These are phyloP conservation scores for Wakefieldia striispora DNA, from an alignment of 768 basidiomycete genomes.

Conservation along the genomic window DNA sequence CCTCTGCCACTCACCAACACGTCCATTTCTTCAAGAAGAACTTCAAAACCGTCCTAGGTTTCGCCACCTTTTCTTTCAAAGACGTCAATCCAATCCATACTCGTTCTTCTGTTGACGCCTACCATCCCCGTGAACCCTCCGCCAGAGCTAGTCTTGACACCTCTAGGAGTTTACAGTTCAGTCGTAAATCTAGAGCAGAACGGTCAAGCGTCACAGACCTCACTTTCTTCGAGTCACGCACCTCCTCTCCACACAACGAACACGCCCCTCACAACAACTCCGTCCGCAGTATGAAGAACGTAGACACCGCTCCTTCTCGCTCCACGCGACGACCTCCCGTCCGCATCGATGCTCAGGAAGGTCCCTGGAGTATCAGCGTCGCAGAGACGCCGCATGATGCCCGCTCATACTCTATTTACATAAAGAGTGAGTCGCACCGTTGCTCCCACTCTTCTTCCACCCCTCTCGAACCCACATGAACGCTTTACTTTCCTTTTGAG, in stretches of 20 bases:
- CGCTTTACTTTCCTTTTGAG: constrained; percentile 19
- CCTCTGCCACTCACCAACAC: constrained; percentile 36
- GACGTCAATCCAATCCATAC: constrained; percentile 30
- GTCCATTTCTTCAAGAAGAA: constrained; percentile 41
- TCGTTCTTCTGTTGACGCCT: constrained; percentile 29
- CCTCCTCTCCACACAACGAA: constrained; percentile 30
- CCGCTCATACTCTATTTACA: constrained; percentile 72
- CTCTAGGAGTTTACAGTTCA: constrained; percentile 35
- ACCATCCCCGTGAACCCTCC: constrained; percentile 28
- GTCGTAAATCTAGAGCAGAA: constrained; percentile 35
- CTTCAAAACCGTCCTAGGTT: constrained; percentile 49
- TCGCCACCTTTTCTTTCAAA: constrained; percentile 38
- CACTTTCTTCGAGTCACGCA: constrained; percentile 41
- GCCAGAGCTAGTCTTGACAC: constrained; percentile 46
- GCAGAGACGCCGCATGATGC: constrained; percentile 80
- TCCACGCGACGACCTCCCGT: constrained; percentile 48
- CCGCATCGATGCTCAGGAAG: constrained; percentile 72
- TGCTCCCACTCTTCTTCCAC: constrained; percentile 22
- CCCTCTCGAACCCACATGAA: constrained; percentile 16
- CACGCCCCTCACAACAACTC: constrained; percentile 31
- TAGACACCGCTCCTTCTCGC: constrained; percentile 43
- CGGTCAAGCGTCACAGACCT: constrained; percentile 39
- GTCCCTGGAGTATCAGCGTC: constrained; percentile 85
- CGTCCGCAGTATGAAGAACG: constrained; percentile 41
- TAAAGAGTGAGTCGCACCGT: constrained; percentile 70